phyloP scores from a whole-genome alignment of 352 stramenopile species.

The Phytophthora niederhauseri region DNA sequence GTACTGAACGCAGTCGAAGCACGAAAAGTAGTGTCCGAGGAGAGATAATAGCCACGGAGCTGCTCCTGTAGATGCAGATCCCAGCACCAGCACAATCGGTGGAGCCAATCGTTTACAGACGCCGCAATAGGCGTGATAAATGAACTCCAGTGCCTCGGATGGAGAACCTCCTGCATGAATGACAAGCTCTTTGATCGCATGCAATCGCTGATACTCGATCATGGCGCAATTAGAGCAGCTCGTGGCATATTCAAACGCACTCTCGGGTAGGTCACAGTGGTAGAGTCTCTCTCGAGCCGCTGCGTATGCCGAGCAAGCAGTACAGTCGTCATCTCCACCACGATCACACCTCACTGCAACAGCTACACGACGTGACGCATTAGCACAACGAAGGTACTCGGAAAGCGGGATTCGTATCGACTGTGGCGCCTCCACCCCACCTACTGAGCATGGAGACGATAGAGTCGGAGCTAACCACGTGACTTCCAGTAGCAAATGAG shows the following conservation, averaged over 20 bases:
- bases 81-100: constrained; percentile 34
- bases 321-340: constrained; percentile 8
- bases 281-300: not conserved
- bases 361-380: constrained; percentile 16
- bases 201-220: constrained; percentile 22
- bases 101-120: constrained; percentile 16
- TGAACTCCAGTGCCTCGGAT: constrained; percentile 17
- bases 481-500: constrained; percentile 55
- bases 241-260: not conserved
- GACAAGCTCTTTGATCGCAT: constrained; percentile 22
- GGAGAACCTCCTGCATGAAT: not conserved
- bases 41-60: constrained; percentile 15
- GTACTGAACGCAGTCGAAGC: constrained; percentile 27
- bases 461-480: constrained; percentile 18
- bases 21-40: constrained; percentile 34
- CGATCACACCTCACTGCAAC: not conserved
- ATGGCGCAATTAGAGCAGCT: constrained; percentile 18
- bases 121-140: constrained; percentile 40
- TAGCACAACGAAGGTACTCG: constrained; percentile 48
- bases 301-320: constrained; percentile 11
- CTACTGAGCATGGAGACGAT: constrained; percentile 5
- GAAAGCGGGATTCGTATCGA: constrained; percentile 50
- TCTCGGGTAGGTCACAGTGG: constrained; percentile 1
- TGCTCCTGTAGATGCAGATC: constrained; percentile 1
- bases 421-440: constrained; percentile 28